Conservation (phyloP, 306 rosid species). For the Lupinus albus region DNA sequence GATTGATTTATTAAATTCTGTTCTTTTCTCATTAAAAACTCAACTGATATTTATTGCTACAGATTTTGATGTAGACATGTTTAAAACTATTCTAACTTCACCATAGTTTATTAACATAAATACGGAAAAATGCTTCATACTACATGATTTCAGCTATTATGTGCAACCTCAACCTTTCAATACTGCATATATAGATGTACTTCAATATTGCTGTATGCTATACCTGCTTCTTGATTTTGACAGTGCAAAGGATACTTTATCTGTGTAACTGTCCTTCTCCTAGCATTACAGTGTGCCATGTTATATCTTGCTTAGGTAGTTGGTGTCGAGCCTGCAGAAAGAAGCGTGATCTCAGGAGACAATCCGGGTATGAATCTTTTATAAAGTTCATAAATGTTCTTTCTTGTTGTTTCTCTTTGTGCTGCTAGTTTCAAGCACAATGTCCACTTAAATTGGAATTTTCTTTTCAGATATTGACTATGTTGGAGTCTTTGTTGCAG, state of each 20-base stretch:
- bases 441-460: conserved; percentile 31
- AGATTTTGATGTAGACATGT: background rate
- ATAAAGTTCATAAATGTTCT: conserved; percentile 3
- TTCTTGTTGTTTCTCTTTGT: background rate
- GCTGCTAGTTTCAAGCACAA: conserved; percentile 29
- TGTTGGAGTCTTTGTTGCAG: conserved; percentile 52
- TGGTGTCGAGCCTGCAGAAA: conserved; percentile 93
- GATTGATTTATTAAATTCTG: background rate
- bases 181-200: background rate
- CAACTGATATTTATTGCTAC: background rate
- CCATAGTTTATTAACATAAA: background rate
- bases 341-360: conserved; percentile 81
- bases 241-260: conserved; percentile 30
- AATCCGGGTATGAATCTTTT: conserved; percentile 60
- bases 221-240: conserved; percentile 23
- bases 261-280: conserved; percentile 22
- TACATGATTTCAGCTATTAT: background rate
- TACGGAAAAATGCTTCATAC: background rate
- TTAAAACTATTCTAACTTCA: no score
- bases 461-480: conserved; percentile 29
- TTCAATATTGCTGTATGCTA: conserved; percentile 1
- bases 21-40: background rate
- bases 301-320: conserved; percentile 63
- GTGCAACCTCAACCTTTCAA: background rate
- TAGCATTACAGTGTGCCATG: conserved; percentile 9